Evolutionary conservation across 495 filamentous ascomycete genomes (phyloP), one percentile per base, ranked within the genome.

Genomic region (Usnea hakonensis): DNA sequence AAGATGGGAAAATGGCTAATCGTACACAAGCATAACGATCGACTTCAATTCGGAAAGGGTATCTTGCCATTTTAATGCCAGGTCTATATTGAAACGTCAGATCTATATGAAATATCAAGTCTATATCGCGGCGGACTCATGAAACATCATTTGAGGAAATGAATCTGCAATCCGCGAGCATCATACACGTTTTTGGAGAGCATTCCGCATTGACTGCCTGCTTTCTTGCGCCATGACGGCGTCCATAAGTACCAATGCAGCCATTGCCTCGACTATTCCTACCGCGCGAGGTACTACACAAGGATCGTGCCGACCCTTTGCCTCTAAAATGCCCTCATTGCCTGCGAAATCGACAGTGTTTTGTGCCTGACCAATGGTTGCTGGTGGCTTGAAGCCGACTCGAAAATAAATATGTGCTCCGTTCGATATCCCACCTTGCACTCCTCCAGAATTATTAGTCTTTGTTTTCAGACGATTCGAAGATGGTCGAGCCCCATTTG

Each of bases 191-290:
- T 32, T 44, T 41, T 55, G 58, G 10, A 66, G 44, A 33, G 21
- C 19, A 14, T 46, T 43, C 55, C 64, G 44, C 60, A 63, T 55
- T 16, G 43, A 28, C 35, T 79, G 77, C 26, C 92, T 78, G 19
- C 88, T 85, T 72, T 88, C 86, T 79, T 98, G 93, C 56, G 89
- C 87, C 77, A 95, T 77, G 60, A 95, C 74, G n/a, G 90, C 87
- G 76, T 98, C 94, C 80, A 96, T 93, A 35, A 98, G 75, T 13
- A 93, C 89, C 61, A 97, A 75, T 16, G 91, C 84, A 11, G 93
- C 89, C 94, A 98, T 98, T 41, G 91, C 85, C 78, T 98, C 94
- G 8, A 98, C 92, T 58, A 98, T 97, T 33, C 93, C 93, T 40
- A 98, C 87, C 16, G 94, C 94, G 50, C 94, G 82, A 19, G 94